Base-by-base conservation (phyloP, 257 asterid genomes). In the Nicotiana obtusifolia region DNA sequence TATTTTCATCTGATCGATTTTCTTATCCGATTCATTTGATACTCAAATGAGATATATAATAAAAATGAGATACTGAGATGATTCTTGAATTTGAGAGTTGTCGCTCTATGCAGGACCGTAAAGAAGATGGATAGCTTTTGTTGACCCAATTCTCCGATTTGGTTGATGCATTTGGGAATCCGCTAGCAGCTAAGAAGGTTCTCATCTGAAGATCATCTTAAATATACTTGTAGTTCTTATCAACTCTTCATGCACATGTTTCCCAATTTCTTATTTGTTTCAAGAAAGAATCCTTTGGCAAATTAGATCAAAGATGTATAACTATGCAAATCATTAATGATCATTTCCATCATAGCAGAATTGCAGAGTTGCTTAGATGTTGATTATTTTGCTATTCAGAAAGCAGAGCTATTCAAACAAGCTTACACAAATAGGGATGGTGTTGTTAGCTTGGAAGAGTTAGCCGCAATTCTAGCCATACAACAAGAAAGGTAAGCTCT, bases 361-460 rank as follows among this genome's bases (percentile, higher is more conserved):
- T 49, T 49, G 56, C 56, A 49, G 11, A 2, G 11, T 3, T 53
- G 59, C 59, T 15, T 53, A 15, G 2, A 5, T 53, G 2, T 53
- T 53, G 59, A 53, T 49, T 49, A 13, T 49, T 64, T 7, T 84
- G 69, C 82, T 66, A 76, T 67, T 60, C 82, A 95, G 98, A n/a
- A 95, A 92, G 92, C 93, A 87, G 99, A 91, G 83, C 93, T 95
- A 80, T 93, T 95, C 86, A 91, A 87, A 87, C 90, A 97, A 66
- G 98, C 98, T 84, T 97, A 92, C 64, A 91, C 84, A 84, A 93
- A 95, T 83, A 94, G 91, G 80, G 98, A 93, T 81, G 98, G 93
- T 60, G 91, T 86, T 84, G 99, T 95, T 83, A 88, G 94, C 87
- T 85, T 95, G 81, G 99, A 95, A 87, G 99, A 95, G 86, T 88